Evolutionary conservation across 805 yeast species (phyloP).

Genomic region (Candida xiaguanensis): DNA sequence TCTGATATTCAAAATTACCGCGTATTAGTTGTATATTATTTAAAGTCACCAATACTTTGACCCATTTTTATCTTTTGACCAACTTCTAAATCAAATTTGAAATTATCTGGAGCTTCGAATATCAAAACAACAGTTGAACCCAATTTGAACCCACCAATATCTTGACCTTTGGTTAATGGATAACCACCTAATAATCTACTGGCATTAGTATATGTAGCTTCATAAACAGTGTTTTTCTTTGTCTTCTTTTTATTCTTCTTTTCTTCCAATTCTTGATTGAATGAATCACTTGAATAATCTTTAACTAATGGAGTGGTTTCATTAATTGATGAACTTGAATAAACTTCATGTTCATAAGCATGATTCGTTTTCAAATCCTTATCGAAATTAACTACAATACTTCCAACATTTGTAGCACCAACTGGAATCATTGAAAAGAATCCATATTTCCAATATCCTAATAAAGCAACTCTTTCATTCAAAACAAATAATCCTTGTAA

Average conservation of each 20-base stretch:
- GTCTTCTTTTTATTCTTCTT: slow-evolving; percentile 36
- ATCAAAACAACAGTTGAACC: slow-evolving; percentile 97
- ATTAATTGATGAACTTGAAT: slow-evolving; percentile 17
- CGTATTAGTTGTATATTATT: not conserved
- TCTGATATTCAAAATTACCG: no score
- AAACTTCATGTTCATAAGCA: slow-evolving; percentile 49
- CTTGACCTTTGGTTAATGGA: slow-evolving; percentile 88
- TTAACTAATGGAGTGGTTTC: slow-evolving; percentile 32
- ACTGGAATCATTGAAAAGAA: slow-evolving; percentile 98
- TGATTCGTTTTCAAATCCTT: slow-evolving; percentile 84
- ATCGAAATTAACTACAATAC: slow-evolving; percentile 88
- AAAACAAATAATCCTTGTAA: slow-evolving; percentile 82
- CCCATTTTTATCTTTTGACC: slow-evolving; percentile 89
- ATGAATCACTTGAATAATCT: slow-evolving; percentile 12
- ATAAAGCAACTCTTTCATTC: slow-evolving; percentile 90
- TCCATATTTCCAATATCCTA: slow-evolving; percentile 96
- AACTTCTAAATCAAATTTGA: slow-evolving; percentile 61
- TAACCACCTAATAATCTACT: slow-evolving; percentile 74
- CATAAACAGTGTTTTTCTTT: slow-evolving; percentile 80
- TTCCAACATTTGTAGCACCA: slow-evolving; percentile 98
- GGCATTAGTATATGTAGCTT: slow-evolving; percentile 86
- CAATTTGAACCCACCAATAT: slow-evolving; percentile 94
- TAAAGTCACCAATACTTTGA: slow-evolving; percentile 59
- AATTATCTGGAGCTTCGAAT: slow-evolving; percentile 88
- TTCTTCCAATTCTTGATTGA: slow-evolving; percentile 13